A percentile compares a stretch with the other conserved stretches of the same genome.
Conservation (phyloP, 169 alveolate species). For the Theileria sp. region DNA sequence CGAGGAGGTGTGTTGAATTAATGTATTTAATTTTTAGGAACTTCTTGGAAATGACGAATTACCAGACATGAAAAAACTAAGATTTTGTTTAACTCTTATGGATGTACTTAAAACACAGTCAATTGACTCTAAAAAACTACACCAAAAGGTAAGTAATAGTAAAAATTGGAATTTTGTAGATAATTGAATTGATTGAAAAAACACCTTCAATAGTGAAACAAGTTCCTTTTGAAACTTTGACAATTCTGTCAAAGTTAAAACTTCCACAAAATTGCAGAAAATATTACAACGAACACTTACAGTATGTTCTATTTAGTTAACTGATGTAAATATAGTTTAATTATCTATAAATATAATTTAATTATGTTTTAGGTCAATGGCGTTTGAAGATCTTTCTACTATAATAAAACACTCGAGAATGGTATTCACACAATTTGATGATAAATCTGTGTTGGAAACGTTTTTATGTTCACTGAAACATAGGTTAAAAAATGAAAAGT, state of each 20-base stretch:
- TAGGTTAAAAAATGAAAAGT: not conserved
- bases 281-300: not conserved
- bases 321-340: no score
- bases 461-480: not conserved
- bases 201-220: conserved; percentile 30
- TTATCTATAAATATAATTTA: no score
- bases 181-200: conserved; percentile 5
- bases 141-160: not conserved
- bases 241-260: conserved; percentile 13
- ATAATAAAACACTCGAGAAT: not conserved
- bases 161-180: not conserved
- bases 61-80: conserved; percentile 18
- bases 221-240: conserved; percentile 20
- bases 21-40: conserved; percentile 4
- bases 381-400: not conserved
- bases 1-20: conserved; percentile 11
- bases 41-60: conserved; percentile 7
- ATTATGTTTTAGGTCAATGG: not conserved
- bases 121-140: conserved; percentile 35
- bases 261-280: not conserved
- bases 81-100: conserved; percentile 24
- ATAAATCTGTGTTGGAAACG: not conserved
- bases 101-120: conserved; percentile 35
- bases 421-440: not conserved
- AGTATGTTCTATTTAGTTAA: not conserved